Evolutionary conservation across 169 alveolate species (phyloP).

Genomic region (Cryptosporidium andersoni): DNA sequence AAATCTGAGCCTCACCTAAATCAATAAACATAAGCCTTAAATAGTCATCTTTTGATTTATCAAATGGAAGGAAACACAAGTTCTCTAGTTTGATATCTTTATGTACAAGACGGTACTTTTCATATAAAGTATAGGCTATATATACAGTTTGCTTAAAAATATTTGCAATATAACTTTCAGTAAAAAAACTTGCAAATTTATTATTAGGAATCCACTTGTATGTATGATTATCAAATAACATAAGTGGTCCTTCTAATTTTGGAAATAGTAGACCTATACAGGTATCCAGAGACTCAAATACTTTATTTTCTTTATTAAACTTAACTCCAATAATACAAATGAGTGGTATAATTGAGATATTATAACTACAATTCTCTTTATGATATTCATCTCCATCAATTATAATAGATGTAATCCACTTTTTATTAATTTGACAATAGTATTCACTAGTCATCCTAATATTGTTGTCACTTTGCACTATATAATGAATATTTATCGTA

Average conservation of each 20-base stretch:
- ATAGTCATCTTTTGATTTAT: background rate
- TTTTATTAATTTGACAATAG: constrained; percentile 1
- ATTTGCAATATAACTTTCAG: constrained; percentile 10
- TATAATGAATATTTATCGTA: constrained; percentile 25
- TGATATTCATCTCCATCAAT: background rate
- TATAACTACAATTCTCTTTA: background rate
- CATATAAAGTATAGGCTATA: background rate
- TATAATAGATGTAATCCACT: constrained; percentile 13
- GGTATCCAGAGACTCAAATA: constrained; percentile 13
- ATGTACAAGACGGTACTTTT: constrained; percentile 37
- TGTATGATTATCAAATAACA: background rate
- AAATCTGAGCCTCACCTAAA: constrained; percentile 58
- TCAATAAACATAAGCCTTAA: constrained; percentile 30
- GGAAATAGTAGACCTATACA: constrained; percentile 35
- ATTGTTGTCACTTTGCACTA: constrained; percentile 10
- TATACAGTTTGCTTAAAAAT: constrained; percentile 16
- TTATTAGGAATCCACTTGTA: constrained; percentile 25
- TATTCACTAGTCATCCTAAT: constrained; percentile 14
- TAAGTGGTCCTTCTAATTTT: constrained; percentile 21
- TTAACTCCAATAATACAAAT: constrained; percentile 46
- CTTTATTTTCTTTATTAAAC: constrained; percentile 16
- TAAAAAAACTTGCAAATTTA: constrained; percentile 6
- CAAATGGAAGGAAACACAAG: constrained; percentile 1
- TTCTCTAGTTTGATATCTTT: constrained; percentile 61
- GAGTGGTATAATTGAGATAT: constrained; percentile 22